Conservation (phyloP, 2,329 filamentous ascomycete species). For the Parasarocladium wereldwijsianum region DNA sequence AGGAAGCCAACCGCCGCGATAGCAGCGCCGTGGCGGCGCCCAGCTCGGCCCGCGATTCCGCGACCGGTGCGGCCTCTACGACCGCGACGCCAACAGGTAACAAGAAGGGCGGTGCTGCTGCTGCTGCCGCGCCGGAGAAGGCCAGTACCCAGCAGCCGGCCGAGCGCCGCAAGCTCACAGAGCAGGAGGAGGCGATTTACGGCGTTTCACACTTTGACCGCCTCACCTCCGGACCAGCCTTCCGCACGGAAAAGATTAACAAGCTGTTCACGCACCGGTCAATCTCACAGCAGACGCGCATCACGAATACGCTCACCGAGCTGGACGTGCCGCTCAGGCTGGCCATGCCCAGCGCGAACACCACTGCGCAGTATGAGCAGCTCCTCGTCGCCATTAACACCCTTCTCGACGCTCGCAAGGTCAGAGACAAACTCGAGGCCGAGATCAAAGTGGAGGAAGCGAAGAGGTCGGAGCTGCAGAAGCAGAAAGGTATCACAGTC, state of each 20-base stretch:
- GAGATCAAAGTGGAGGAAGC: constrained; percentile 49
- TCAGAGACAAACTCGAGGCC: constrained; percentile 59
- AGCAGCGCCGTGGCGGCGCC: constrained; percentile 37
- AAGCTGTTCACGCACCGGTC: constrained; percentile 68
- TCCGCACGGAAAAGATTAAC: constrained; percentile 71
- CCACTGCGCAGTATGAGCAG: constrained; percentile 56
- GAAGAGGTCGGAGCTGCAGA: constrained; percentile 39
- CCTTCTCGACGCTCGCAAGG: constrained; percentile 59
- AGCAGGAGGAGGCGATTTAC: constrained; percentile 64
- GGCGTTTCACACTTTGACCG: constrained; percentile 79
- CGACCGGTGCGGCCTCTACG: constrained; percentile 17
- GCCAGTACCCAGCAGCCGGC: constrained; percentile 21
- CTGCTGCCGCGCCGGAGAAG: constrained; percentile 18
- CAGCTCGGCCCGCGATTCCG: constrained; percentile 20
- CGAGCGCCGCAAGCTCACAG: constrained; percentile 55
- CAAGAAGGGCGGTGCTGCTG: constrained; percentile 33
- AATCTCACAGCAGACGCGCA: constrained; percentile 60
- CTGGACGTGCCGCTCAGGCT: constrained; percentile 57
- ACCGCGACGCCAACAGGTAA: constrained; percentile 22
- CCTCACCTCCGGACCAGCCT: constrained; percentile 71
- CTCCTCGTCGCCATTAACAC: constrained; percentile 53
- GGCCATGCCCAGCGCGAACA: constrained; percentile 58
- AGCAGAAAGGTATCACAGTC: constrained; percentile 11
- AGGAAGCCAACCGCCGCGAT: constrained; percentile 30
- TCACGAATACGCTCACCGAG: constrained; percentile 56